A percentile compares a stretch with the other conserved stretches of the same genome.
Evolutionary conservation across 2,329 filamentous ascomycete species (phyloP).

Genomic region (Fusarium sublunatum): DNA sequence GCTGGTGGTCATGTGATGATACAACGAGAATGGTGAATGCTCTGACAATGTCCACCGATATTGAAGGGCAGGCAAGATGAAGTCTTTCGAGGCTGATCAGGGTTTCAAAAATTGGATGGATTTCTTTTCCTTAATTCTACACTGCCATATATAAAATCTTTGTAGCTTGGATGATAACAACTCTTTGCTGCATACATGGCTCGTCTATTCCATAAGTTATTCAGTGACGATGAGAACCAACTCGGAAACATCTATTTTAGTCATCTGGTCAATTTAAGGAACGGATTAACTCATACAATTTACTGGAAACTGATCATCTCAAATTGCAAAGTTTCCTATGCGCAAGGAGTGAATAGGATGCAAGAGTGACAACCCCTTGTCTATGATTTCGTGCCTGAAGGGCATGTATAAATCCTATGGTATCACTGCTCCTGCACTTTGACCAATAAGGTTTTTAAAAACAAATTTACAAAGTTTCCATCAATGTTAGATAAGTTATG

Average conservation of each 20-base stretch:
- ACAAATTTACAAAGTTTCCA: no score
- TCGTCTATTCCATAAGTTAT: neutral
- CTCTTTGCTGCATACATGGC: slow-evolving; percentile 30
- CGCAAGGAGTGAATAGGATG: no score
- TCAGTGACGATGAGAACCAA: no score
- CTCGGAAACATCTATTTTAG: neutral
- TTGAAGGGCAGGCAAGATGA: slow-evolving; percentile 33
- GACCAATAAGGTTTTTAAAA: no score
- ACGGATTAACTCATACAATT: no score
- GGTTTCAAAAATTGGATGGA: slow-evolving; percentile 27
- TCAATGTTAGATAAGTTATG: no score
- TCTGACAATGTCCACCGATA: slow-evolving; percentile 32
- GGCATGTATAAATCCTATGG: no score
- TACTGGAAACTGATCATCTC: no score
- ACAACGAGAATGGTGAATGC: slow-evolving; percentile 34
- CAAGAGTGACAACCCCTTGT: no score
- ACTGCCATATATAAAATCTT: slow-evolving; percentile 26
- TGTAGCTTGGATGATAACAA: slow-evolving; percentile 35
- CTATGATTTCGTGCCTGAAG: no score
- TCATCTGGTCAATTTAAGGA: neutral
- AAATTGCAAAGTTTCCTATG: no score
- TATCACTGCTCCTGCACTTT: no score
- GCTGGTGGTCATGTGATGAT: slow-evolving; percentile 37
- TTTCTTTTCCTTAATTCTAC: slow-evolving; percentile 31
- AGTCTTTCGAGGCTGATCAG: slow-evolving; percentile 11